phyloP scores from a whole-genome alignment of 768 basidiomycete genomes.

The Boletus reticulatus region DNA sequence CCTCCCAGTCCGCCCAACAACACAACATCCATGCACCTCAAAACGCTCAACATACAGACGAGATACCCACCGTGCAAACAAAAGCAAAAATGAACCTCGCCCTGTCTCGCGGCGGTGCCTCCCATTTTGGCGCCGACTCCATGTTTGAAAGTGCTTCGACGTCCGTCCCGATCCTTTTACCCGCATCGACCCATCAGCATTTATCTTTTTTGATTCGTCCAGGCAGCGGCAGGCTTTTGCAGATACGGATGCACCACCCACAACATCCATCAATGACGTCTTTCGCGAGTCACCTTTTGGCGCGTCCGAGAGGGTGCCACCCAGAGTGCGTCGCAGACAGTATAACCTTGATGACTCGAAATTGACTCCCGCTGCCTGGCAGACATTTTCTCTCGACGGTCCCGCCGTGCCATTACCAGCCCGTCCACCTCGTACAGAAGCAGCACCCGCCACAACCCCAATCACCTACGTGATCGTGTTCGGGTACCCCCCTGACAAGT shows the following conservation, averaged over 20 bases:
- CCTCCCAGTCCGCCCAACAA: slow-evolving; percentile 58
- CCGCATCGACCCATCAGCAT: background rate
- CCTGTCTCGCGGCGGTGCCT: slow-evolving; percentile 58
- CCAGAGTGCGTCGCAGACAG: slow-evolving; percentile 16
- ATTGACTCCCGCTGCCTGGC: background rate
- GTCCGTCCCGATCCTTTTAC: slow-evolving; percentile 10
- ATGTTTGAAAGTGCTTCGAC: slow-evolving; percentile 70
- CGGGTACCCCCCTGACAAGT: slow-evolving; percentile 84
- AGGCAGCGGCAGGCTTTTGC: slow-evolving; percentile 62
- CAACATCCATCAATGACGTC: slow-evolving; percentile 71
- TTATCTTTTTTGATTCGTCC: slow-evolving; percentile 6
- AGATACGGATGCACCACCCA: slow-evolving; percentile 82
- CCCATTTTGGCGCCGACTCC: slow-evolving; percentile 80
- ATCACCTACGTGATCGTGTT: slow-evolving; percentile 74
- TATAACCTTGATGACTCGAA: too few relatives aligned
- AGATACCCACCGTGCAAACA: slow-evolving; percentile 71
- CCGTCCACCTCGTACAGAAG: slow-evolving; percentile 22
- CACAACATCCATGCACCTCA: slow-evolving; percentile 54
- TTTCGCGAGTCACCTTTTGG: slow-evolving; percentile 48
- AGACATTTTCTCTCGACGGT: slow-evolving; percentile 25
- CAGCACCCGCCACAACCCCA: slow-evolving; percentile 35
- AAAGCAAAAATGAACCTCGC: slow-evolving; percentile 79
- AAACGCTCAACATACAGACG: slow-evolving; percentile 63
- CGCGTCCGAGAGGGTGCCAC: slow-evolving; percentile 23
- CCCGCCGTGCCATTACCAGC: slow-evolving; percentile 11